These are phyloP conservation scores for Alnus glutinosa DNA, from an alignment of 306 rosid species.

Conservation along the genomic window DNA sequence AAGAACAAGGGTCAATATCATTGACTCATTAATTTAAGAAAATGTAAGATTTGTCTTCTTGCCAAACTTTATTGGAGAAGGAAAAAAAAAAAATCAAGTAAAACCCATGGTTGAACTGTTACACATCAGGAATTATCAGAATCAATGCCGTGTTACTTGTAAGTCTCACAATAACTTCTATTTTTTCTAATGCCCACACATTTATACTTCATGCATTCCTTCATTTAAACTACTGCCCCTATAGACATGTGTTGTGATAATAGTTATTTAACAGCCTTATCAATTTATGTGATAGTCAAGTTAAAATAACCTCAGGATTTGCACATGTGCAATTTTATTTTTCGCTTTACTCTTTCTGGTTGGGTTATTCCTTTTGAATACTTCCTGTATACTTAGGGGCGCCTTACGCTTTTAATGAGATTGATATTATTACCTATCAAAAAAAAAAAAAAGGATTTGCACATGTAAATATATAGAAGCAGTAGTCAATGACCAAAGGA, in stretches of 20 bases:
- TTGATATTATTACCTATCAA: no score
- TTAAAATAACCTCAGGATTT: not conserved
- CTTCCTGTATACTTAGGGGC: no score
- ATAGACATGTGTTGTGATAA: no score
- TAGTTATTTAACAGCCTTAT: no score
- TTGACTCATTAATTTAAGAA: not conserved
- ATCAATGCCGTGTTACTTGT: not conserved
- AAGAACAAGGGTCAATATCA: slow-evolving; percentile 8
- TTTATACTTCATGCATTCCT: no score
- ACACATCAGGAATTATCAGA: not conserved
- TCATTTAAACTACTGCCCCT: no score
- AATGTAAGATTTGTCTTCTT: slow-evolving; percentile 2
- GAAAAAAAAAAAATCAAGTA: not conserved
- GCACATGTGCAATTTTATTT: not conserved
- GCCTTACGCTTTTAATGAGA: no score
- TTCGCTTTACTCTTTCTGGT: no score
- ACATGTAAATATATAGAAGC: not conserved
- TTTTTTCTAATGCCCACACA: no score
- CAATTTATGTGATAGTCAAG: no score
- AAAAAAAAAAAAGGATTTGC: not conserved
- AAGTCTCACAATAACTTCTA: not conserved
- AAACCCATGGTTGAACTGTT: not conserved
- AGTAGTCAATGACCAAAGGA: not conserved
- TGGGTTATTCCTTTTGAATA: no score
- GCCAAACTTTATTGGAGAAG: not conserved